Base-by-base conservation (phyloP, 2,329 filamentous ascomycete species). In the Paecilomyces fulvus region DNA sequence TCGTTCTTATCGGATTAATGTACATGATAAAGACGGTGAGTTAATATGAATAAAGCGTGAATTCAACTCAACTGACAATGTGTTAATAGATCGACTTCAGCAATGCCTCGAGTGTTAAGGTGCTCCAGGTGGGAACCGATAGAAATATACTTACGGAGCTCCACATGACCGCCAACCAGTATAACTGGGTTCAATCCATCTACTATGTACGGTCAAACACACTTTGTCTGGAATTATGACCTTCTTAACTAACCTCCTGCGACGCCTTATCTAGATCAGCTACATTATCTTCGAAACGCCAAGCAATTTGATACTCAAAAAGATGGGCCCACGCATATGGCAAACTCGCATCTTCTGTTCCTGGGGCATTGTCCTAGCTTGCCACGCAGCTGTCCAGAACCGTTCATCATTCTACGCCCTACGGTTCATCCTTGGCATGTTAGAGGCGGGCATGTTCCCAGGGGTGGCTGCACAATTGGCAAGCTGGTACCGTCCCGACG, bases 401-500 rank as follows among this genome's bases (percentile, higher is more conserved):
- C 66, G 65, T 46, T 56, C 69, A 25, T 65, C 68, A 21, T 60
- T 75, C 1, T 73, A 70, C 52, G 68, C 69, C 0, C 61, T 65
- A 21, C 65, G 73, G 1, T 74, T 75, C 59, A 65, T 75, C 51
- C 68, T 75, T 2, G 73, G 73, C 2, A 64, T 66, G 58, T 68
- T 74, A 59, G 73, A 75, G 58, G 73, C 72, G 10, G 73, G 73
- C 2, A 64, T 73, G 64, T 75, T 76, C 54, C 73, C 73, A 0
- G 71, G 71, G 0, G 59, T 73, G 1, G 65, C 69, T 10, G 68
- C 68, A 1, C 72, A 74, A 28, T 61, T 78, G 1, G 75, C 67
- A 12, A 70, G 68, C 56, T 78, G 76, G 70, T 79, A 79, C 55
- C 69, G 73, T 1, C 71, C 65, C 25, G 74, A 77, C 54, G 73